Percentiles rank a stretch among this genome's conserved stretches.
phyloP scores from a whole-genome alignment of 23 red algal species.

The Cyanidium caldarium region DNA sequence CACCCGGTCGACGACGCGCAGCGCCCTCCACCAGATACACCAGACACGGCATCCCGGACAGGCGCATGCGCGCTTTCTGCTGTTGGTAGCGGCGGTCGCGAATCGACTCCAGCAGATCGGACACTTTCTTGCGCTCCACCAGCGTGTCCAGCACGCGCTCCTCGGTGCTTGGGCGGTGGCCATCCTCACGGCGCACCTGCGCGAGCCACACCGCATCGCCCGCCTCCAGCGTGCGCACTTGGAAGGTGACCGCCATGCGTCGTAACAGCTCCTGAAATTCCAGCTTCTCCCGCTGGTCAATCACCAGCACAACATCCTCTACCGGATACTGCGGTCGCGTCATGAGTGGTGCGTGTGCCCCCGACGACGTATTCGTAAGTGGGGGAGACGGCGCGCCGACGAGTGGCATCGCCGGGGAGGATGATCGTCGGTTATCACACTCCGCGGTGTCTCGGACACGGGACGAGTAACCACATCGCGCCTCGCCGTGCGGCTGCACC shows the following conservation, averaged over 20 bases:
- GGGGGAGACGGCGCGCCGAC: no score
- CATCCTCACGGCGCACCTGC: neutral
- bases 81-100: neutral
- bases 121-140: neutral
- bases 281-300: neutral
- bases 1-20: neutral
- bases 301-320: neutral
- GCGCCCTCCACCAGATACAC: neutral
- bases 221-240: neutral
- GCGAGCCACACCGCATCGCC: constrained; percentile 3
- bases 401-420: no score
- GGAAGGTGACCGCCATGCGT: neutral
- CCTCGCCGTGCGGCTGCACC: no score
- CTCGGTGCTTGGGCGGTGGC: neutral
- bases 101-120: neutral
- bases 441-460: no score
- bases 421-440: no score
- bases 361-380: no score
- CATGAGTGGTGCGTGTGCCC: no score
- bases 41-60: neutral
- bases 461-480: no score
- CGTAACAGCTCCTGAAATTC: neutral
- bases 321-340: no score
- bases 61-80: neutral
- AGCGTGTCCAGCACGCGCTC: neutral